A percentile compares a stretch with the other conserved stretches of the same genome.
Conservation (phyloP, 352 stramenopile genomes). For the Stramenopiles sp. region DNA sequence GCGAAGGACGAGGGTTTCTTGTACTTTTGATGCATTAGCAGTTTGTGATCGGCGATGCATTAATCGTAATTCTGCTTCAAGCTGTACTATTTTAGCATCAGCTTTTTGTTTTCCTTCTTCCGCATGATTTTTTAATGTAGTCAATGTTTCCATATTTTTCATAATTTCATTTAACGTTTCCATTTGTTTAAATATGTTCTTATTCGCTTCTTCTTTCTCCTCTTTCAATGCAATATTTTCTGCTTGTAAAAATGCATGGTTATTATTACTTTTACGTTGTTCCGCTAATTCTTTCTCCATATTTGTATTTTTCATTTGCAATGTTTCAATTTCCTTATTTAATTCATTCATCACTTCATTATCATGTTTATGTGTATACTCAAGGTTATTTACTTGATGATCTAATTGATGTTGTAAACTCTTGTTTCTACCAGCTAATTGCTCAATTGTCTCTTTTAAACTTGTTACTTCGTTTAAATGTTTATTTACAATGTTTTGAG, state of each 20-base stretch:
- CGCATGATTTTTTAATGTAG: background rate
- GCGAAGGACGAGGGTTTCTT: background rate
- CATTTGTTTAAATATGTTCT: background rate
- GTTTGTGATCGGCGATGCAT: background rate
- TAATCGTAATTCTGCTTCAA: background rate
- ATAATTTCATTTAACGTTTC: background rate
- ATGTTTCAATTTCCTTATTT: background rate
- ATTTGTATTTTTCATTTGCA: background rate
- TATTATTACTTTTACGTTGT: background rate
- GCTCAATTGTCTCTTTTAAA: background rate
- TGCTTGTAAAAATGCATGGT: background rate
- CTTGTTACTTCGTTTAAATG: background rate
- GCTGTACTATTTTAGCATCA: background rate
- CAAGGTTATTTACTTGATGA: background rate
- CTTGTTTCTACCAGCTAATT: background rate
- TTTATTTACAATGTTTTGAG: background rate
- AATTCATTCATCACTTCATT: background rate
- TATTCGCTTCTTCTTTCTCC: background rate
- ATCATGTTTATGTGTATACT: background rate
- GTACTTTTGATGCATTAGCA: background rate
- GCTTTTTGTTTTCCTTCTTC: background rate
- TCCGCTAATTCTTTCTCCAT: background rate
- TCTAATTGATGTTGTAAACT: background rate
- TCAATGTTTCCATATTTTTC: background rate
- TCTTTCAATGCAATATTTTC: background rate